Evolutionary conservation across 2,329 filamentous ascomycete genomes (phyloP).

Genomic region (Alternaria longipes): DNA sequence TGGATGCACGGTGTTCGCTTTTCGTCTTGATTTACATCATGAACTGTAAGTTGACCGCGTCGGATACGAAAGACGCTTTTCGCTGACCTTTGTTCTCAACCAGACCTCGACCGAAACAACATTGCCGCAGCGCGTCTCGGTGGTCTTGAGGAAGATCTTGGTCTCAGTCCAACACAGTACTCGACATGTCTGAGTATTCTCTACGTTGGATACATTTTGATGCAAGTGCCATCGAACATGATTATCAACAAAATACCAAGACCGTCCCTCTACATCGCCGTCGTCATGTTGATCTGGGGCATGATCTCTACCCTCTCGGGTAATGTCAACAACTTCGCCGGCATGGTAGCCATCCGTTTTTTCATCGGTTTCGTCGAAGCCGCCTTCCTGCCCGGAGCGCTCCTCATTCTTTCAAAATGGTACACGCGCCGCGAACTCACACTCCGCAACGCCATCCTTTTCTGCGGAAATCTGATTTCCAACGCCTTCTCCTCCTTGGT

Average conservation of each 20-base stretch:
- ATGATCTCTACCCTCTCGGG: constrained; percentile 51
- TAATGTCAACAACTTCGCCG: constrained; percentile 43
- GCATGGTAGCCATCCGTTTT: constrained; percentile 51
- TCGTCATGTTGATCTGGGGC: constrained; percentile 53
- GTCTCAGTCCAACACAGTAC: constrained; percentile 44
- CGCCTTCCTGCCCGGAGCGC: constrained; percentile 68
- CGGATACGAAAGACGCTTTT: constrained; percentile 17
- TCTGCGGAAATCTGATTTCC: constrained; percentile 56
- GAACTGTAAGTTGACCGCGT: constrained; percentile 31
- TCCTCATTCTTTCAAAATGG: constrained; percentile 72
- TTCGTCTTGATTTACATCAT: constrained; percentile 52
- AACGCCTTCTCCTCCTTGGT: constrained; percentile 58
- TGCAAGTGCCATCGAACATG: constrained; percentile 56
- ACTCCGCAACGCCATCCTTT: constrained; percentile 52
- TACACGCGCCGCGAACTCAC: constrained; percentile 66
- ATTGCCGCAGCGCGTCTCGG: constrained; percentile 47
- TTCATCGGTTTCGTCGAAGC: constrained; percentile 52
- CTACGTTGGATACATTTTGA: constrained; percentile 28
- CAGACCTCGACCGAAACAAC: constrained; percentile 40
- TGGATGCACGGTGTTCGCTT: constrained; percentile 44
- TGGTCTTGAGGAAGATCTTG: constrained; percentile 44
- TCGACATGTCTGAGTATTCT: constrained; percentile 47
- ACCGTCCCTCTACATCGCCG: constrained; percentile 48
- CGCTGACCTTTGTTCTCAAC: background rate
- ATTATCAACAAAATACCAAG: constrained; percentile 51